Percentiles rank a stretch among this genome's conserved stretches.
These are phyloP conservation scores for Epichloe brachyelytri DNA, from an alignment of 2,329 filamentous ascomycete species.

Conservation along the genomic window DNA sequence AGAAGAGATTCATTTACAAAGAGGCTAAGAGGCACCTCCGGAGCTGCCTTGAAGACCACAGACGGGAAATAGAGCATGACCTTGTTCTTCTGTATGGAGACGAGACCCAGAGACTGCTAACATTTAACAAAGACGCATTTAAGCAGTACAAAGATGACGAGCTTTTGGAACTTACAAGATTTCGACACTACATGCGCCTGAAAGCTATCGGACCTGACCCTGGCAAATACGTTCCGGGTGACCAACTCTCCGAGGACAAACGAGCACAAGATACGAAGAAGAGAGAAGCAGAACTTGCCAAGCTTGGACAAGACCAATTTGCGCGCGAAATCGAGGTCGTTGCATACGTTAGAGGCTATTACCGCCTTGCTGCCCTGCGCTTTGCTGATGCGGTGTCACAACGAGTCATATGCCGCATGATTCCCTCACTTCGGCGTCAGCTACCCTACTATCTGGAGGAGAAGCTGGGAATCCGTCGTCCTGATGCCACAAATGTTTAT, in stretches of 20 bases:
- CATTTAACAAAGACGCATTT: conserved; percentile 39
- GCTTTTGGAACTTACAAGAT: conserved; percentile 29
- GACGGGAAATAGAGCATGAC: conserved; percentile 21
- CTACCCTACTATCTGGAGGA: conserved; percentile 31
- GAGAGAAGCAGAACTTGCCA: conserved; percentile 28
- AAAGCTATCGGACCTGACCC: conserved; percentile 22
- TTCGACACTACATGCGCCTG: conserved; percentile 37
- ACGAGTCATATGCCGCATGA: conserved; percentile 34
- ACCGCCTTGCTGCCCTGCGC: conserved; percentile 49
- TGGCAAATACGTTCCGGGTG: conserved; percentile 4
- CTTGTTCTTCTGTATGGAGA: conserved; percentile 35
- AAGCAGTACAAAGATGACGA: conserved; percentile 33
- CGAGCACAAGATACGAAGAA: conserved; percentile 28
- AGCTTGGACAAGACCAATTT: conserved; percentile 46
- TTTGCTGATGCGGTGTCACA: conserved; percentile 46
- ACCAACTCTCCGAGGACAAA: conserved; percentile 34
- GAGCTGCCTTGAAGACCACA: conserved; percentile 29
- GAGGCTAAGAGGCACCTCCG: conserved; percentile 30
- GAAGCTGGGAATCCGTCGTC: conserved; percentile 27
- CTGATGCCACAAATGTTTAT: conserved; percentile 20
- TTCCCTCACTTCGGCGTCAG: conserved; percentile 28
- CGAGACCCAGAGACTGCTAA: conserved; percentile 44
- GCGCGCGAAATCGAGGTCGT: conserved; percentile 47
- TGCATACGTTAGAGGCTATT: conserved; percentile 54
- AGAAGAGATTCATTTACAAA: conserved; percentile 37